phyloP scores from a whole-genome alignment of 352 stramenopile species.

The Phytopythium helicoides region DNA sequence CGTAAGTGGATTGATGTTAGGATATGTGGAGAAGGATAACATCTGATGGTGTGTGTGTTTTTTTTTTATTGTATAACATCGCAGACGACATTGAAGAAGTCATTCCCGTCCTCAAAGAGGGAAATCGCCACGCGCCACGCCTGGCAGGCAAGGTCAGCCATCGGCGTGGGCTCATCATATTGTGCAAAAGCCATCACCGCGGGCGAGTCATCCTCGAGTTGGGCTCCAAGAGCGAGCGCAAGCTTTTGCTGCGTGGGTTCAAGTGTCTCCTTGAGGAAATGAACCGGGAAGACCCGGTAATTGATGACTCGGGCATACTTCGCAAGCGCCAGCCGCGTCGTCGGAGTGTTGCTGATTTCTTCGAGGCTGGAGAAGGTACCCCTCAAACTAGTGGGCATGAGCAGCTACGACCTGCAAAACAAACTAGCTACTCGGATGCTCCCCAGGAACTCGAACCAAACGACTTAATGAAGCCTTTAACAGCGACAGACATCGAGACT shows the following conservation, averaged over 20 bases:
- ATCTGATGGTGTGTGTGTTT: conserved; percentile 1
- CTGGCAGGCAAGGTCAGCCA: conserved; percentile 68
- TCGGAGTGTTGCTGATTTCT: conserved; percentile 56
- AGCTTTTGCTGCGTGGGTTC: conserved; percentile 62
- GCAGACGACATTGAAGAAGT: conserved; percentile 66
- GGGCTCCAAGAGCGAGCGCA: conserved; percentile 50
- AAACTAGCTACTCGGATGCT: too few species aligned
- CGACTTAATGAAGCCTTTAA: neutral
- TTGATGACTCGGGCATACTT: conserved; percentile 43
- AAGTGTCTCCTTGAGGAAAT: conserved; percentile 48
- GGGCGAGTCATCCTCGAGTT: conserved; percentile 63
- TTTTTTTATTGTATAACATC: conserved; percentile 5
- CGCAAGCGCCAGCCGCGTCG: conserved; percentile 44
- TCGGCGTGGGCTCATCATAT: conserved; percentile 56
- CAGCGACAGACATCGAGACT: neutral
- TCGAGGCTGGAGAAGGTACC: conserved; percentile 20
- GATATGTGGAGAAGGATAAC: too few species aligned
- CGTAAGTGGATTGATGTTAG: conserved; percentile 51
- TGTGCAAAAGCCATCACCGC: conserved; percentile 64
- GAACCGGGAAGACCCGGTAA: conserved; percentile 26
- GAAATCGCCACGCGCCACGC: conserved; percentile 40
- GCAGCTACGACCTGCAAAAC: too few species aligned
- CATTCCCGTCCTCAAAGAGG: conserved; percentile 44
- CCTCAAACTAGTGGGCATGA: neutral
- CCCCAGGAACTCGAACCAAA: too few species aligned